phyloP scores from a whole-genome alignment of 768 basidiomycete genomes.

The Macrolepiota albuminosa region DNA sequence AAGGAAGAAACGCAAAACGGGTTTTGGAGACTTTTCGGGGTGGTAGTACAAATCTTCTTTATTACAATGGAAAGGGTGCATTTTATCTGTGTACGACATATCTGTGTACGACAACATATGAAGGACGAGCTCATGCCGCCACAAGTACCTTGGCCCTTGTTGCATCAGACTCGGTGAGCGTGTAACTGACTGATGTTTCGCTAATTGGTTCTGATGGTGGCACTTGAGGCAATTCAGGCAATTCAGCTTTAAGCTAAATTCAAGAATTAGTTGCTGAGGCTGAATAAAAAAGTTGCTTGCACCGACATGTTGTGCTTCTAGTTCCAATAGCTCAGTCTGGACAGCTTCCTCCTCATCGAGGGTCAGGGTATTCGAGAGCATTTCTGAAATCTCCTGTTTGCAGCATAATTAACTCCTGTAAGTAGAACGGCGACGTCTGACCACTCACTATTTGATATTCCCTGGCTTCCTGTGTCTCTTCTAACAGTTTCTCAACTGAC shows the following conservation, averaged over 20 bases:
- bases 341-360: conserved; percentile 94
- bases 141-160: conserved; percentile 27
- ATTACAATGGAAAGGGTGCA: neutral
- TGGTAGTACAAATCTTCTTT: conserved; percentile 44
- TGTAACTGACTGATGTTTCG: conserved; percentile 17
- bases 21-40: conserved; percentile 88
- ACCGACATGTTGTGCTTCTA: conserved; percentile 64
- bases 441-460: conserved; percentile 76
- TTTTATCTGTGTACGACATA: neutral
- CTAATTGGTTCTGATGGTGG: conserved; percentile 43
- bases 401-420: neutral
- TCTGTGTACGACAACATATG: neutral
- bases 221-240: conserved; percentile 45
- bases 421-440: neutral
- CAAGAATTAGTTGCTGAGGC: conserved; percentile 1
- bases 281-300: neutral
- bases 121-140: conserved; percentile 20
- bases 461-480: conserved; percentile 88
- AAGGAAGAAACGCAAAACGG: conserved; percentile 79
- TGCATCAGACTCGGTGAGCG: conserved; percentile 4
- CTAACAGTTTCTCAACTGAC: conserved; percentile 89
- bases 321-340: conserved; percentile 67
- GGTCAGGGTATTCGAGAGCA: conserved; percentile 77
- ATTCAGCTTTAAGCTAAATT: conserved; percentile 27
- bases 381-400: conserved; percentile 82